These are phyloP conservation scores for Ambrosia hybrid DNA, from an alignment of 140 eudicot species.

Conservation along the genomic window DNA sequence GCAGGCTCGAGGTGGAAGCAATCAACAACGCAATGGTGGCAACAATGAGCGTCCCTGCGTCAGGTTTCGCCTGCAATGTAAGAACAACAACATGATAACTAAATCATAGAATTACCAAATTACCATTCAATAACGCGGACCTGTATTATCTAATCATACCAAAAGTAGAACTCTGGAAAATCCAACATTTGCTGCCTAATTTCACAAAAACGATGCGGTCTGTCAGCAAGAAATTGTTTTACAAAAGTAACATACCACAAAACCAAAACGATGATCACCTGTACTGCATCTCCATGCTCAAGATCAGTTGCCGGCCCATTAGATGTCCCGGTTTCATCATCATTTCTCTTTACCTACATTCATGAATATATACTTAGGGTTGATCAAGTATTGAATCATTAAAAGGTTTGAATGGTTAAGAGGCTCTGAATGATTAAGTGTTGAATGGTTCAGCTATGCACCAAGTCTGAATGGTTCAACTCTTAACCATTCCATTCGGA, in stretches of 20 bases:
- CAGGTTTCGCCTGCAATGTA: slow-evolving; percentile 55
- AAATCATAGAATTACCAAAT: background rate
- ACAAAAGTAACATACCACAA: background rate
- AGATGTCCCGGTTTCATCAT: slow-evolving; percentile 32
- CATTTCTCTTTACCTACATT: slow-evolving; percentile 38
- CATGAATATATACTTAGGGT: background rate
- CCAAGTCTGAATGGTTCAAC: too few species aligned
- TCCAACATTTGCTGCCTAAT: slow-evolving; percentile 64
- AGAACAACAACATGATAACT: slow-evolving; percentile 3
- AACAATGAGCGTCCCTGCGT: slow-evolving; percentile 45
- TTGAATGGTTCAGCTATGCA: too few species aligned
- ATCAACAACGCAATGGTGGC: slow-evolving; percentile 55
- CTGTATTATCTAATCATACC: slow-evolving; percentile 31
- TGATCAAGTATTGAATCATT: too few species aligned
- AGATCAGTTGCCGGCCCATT: slow-evolving; percentile 41
- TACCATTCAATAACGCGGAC: background rate
- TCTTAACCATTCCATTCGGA: too few species aligned
- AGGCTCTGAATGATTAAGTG: too few species aligned
- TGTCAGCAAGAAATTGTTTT: background rate
- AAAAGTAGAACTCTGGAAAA: slow-evolving; percentile 49
- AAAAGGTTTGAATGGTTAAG: too few species aligned
- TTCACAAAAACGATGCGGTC: slow-evolving; percentile 12
- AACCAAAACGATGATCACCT: slow-evolving; percentile 32
- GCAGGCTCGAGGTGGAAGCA: slow-evolving; percentile 57
- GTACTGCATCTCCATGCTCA: slow-evolving; percentile 53